phyloP scores from a whole-genome alignment of 2,329 filamentous ascomycete species.

The Kalaharituber pfeilii region DNA sequence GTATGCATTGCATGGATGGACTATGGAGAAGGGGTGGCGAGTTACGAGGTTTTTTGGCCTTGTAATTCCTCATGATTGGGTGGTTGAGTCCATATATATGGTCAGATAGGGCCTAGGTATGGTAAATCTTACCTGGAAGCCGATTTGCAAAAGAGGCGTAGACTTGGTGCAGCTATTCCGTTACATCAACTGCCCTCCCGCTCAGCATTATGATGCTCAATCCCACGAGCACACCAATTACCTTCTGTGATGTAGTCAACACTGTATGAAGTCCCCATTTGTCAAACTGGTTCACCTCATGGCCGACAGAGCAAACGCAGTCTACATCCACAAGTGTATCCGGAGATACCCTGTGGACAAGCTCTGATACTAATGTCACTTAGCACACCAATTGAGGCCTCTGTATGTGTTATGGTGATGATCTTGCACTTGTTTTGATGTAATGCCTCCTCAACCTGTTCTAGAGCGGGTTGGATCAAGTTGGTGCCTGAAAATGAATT shows the following conservation, averaged over 20 bases:
- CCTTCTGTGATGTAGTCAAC: conserved; percentile 89
- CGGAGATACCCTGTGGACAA: conserved; percentile 73
- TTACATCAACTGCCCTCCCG: conserved; percentile 62
- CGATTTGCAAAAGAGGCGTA: conserved; percentile 97
- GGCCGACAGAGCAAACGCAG: conserved; percentile 91
- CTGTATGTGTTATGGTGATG: conserved; percentile 88
- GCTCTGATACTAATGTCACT: conserved; percentile 74
- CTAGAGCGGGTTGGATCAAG: conserved; percentile 76
- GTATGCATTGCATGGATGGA: conserved; percentile 86
- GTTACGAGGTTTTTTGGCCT: conserved; percentile 97
- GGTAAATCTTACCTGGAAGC: conserved; percentile 52
- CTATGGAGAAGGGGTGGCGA: conserved; percentile 89
- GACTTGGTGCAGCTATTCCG: conserved; percentile 60
- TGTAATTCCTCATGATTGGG: conserved; percentile 93
- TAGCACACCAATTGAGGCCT: conserved; percentile 90
- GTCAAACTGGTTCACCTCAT: conserved; percentile 91
- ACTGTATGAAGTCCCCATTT: conserved; percentile 87
- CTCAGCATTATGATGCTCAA: conserved; percentile 90
- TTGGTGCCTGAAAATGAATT: conserved; percentile 74
- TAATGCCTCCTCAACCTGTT: conserved; percentile 74
- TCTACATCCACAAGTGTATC: conserved; percentile 86
- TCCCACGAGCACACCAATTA: conserved; percentile 85
- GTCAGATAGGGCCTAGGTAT: not conserved
- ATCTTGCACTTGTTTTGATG: conserved; percentile 86
- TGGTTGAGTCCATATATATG: not conserved